These are phyloP conservation scores for Perilla frutescens DNA, from an alignment of 257 asterid genomes.

Conservation along the genomic window DNA sequence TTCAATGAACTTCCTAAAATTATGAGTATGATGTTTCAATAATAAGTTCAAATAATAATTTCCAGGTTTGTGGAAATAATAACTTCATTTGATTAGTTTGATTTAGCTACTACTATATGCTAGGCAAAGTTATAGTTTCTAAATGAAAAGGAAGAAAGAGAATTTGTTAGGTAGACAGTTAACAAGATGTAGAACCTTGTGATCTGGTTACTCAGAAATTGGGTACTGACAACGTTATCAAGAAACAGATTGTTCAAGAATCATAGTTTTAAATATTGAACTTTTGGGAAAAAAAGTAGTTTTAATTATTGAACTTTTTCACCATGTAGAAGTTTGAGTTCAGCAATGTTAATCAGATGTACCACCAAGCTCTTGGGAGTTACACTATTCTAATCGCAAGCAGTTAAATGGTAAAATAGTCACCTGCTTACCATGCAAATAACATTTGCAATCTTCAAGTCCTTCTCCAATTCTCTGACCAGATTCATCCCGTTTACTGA, in stretches of 20 bases:
- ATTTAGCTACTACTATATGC: conserved; percentile 12
- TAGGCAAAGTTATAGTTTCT: background rate
- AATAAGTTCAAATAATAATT: conserved; percentile 15
- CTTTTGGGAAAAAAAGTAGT: background rate
- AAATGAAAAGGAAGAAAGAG: background rate
- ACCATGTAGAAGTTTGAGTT: conserved; percentile 24
- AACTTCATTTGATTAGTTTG: conserved; percentile 24
- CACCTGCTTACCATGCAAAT: conserved; percentile 98
- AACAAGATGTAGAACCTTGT: conserved; percentile 20
- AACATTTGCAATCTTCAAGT: conserved; percentile 97
- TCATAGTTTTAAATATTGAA: conserved; percentile 15
- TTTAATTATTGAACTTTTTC: background rate
- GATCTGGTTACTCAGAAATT: conserved; percentile 26
- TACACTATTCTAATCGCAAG: conserved; percentile 31
- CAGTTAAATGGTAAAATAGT: conserved; percentile 45
- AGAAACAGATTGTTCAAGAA: conserved; percentile 7
- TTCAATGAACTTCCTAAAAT: conserved; percentile 29
- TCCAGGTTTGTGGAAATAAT: conserved; percentile 6
- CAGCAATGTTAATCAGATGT: conserved; percentile 21
- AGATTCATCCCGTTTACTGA: conserved; percentile 98
- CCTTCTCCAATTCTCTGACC: conserved; percentile 94
- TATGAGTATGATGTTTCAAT: conserved; percentile 14
- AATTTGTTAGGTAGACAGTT: conserved; percentile 13
- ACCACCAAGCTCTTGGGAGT: conserved; percentile 27
- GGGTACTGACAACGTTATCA: conserved; percentile 12